Percentiles rank a stretch among this genome's conserved stretches.
Conservation (phyloP, 1,139 yeast species). For the Suhomyces choctaworum region DNA sequence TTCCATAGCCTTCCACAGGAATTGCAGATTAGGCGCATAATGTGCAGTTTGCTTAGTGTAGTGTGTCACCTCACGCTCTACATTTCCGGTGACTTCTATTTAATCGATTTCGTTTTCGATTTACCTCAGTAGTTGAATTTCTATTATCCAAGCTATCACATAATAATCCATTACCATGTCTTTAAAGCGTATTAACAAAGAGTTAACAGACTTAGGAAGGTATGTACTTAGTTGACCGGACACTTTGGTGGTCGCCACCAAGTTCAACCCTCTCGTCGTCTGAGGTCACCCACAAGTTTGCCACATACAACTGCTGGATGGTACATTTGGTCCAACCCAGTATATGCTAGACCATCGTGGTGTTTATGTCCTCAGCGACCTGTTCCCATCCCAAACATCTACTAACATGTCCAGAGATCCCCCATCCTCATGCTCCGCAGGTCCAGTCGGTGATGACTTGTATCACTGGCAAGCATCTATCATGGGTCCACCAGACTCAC, state of each 20-base stretch:
- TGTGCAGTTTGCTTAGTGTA: conserved; percentile 12
- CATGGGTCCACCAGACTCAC: conserved; percentile 94
- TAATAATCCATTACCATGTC: conserved; percentile 53
- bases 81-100: conserved; percentile 9
- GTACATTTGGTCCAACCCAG: background rate
- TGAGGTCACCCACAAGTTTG: too few species aligned
- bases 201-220: conserved; percentile 92
- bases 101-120: conserved; percentile 6
- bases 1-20: conserved; percentile 13
- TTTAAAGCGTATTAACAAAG: conserved; percentile 93
- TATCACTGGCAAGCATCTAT: conserved; percentile 97
- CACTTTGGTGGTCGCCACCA: too few species aligned
- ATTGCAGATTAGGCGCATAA: conserved; percentile 9
- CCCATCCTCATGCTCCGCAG: conserved; percentile 98
- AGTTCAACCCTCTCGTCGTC: too few species aligned
- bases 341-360: background rate
- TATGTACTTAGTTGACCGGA: too few species aligned
- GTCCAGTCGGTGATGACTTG: conserved; percentile 96
- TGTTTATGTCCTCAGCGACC: background rate
- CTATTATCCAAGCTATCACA: conserved; percentile 5
- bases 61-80: conserved; percentile 13
- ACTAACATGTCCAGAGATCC: conserved; percentile 67
- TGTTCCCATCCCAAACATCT: background rate
- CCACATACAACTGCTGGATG: background rate
- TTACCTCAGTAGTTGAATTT: conserved; percentile 8